These are phyloP conservation scores for Apiospora sp. DNA, from an alignment of 2,329 filamentous ascomycete genomes.

Conservation along the genomic window DNA sequence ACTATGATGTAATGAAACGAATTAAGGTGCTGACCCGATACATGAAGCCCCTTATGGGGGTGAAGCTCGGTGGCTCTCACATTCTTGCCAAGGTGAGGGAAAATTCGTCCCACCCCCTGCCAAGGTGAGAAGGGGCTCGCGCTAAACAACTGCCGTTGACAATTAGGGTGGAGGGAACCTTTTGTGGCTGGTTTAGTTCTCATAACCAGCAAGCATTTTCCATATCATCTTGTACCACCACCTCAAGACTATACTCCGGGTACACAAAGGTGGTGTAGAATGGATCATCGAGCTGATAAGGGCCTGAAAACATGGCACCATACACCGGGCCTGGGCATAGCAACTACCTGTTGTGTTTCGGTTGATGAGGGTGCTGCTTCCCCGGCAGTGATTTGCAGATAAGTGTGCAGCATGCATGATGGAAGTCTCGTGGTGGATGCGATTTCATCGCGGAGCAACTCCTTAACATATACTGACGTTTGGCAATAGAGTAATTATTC, in stretches of 20 bases:
- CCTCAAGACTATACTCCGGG: not conserved
- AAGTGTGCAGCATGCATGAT: not conserved
- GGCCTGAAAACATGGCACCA: not conserved
- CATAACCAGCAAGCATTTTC: not conserved
- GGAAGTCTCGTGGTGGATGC: not conserved
- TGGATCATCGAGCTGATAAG: not conserved
- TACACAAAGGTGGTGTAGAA: not conserved
- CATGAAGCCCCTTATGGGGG: not conserved
- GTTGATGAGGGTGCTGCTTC: not conserved
- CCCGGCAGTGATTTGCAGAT: slow-evolving; percentile 1
- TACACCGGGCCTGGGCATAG: not conserved
- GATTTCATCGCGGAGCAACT: not conserved
- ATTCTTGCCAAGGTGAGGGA: not conserved
- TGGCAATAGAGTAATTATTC: not conserved
- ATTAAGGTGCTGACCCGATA: not conserved
- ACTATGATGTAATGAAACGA: not conserved
- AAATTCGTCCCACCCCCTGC: not conserved
- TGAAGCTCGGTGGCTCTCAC: not conserved
- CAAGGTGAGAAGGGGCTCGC: not conserved
- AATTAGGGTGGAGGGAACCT: not conserved
- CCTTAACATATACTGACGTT: not conserved
- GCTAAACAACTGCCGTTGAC: not conserved
- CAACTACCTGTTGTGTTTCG: too few species aligned
- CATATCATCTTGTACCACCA: not conserved
- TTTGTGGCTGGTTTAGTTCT: not conserved